Evolutionary conservation across 2,329 filamentous ascomycete species (phyloP).

Genomic region (Cercospora brassicicola): DNA sequence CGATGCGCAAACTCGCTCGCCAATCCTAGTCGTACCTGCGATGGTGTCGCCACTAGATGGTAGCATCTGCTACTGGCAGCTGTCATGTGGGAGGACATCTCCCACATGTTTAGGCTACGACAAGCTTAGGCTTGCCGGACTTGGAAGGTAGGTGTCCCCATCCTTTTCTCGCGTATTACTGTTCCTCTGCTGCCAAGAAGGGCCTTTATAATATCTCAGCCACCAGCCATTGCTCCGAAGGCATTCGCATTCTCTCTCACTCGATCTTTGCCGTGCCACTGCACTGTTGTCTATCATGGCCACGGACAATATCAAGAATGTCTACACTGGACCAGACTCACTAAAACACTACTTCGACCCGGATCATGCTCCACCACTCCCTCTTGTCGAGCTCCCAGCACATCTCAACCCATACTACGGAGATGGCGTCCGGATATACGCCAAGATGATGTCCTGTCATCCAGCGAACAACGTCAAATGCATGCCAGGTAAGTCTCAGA

Average conservation of each 20-base stretch:
- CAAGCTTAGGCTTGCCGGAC: not conserved
- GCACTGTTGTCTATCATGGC: not conserved
- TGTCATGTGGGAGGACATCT: not conserved
- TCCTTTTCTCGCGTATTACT: not conserved
- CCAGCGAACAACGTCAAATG: slow-evolving; percentile 66
- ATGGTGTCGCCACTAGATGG: slow-evolving; percentile 5
- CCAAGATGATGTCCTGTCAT: slow-evolving; percentile 66
- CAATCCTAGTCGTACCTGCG: not conserved
- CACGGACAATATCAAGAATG: slow-evolving; percentile 44
- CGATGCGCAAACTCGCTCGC: not conserved
- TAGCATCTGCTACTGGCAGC: slow-evolving; percentile 11
- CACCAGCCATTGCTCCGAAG: not conserved
- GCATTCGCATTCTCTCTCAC: not conserved
- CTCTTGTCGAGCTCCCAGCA: slow-evolving; percentile 61
- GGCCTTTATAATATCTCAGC: slow-evolving; percentile 1
- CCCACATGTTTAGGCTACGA: not conserved
- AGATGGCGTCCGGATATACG: slow-evolving; percentile 63
- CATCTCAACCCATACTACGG: slow-evolving; percentile 57
- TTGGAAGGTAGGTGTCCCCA: not conserved
- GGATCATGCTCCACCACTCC: slow-evolving; percentile 57
- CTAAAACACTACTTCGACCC: slow-evolving; percentile 62
- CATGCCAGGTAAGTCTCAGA: slow-evolving; percentile 52
- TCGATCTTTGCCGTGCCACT: not conserved
- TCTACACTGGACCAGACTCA: slow-evolving; percentile 59
- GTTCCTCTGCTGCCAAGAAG: not conserved